Conservation (phyloP, 495 filamentous ascomycete genomes). For the Penicillium flavigenum region DNA sequence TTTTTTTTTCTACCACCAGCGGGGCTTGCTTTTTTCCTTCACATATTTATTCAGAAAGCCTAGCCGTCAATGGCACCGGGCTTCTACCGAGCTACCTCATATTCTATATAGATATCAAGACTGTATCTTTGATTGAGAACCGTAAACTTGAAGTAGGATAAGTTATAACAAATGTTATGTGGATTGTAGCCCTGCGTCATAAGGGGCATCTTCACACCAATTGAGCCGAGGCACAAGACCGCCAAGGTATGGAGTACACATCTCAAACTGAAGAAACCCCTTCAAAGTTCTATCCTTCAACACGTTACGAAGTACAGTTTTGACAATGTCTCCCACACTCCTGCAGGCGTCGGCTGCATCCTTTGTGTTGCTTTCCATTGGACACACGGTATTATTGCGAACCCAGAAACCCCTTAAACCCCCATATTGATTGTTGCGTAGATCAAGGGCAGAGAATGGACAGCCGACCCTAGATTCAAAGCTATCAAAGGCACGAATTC, state of each 20-base stretch:
- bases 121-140: background rate
- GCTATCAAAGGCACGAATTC: slow-evolving; percentile 23
- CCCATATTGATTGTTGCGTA: background rate
- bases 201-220: background rate
- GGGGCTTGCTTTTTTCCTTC: too few relatives aligned
- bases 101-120: too few relatives aligned
- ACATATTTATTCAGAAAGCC: too few relatives aligned
- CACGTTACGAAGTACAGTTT: background rate
- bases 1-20: too few relatives aligned
- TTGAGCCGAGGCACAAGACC: slow-evolving; percentile 6
- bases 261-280: background rate
- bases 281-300: background rate
- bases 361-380: slow-evolving; percentile 26
- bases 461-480: slow-evolving; percentile 28
- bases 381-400: slow-evolving; percentile 29
- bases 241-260: background rate
- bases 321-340: slow-evolving; percentile 21
- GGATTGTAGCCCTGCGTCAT: background rate
- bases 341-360: slow-evolving; percentile 27
- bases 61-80: too few relatives aligned
- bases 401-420: background rate
- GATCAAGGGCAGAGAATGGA: slow-evolving; percentile 29
- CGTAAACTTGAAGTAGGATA: background rate
- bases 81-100: too few relatives aligned
- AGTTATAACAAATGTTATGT: background rate